phyloP scores from a whole-genome alignment of 352 stramenopile species.

The Globisporangium paddicum region DNA sequence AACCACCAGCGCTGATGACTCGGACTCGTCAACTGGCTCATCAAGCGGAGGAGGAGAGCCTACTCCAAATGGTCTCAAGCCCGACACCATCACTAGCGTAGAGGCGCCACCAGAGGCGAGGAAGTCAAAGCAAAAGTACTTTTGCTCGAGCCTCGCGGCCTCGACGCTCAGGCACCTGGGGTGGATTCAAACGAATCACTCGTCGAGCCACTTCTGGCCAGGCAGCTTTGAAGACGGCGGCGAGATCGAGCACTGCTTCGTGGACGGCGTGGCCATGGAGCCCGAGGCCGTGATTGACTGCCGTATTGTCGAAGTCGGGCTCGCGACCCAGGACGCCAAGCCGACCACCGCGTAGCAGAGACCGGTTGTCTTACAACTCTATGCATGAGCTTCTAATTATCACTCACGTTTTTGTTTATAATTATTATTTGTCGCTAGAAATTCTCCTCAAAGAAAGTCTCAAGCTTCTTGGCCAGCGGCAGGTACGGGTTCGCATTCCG shows the following conservation, averaged over 20 bases:
- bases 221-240: constrained; percentile 79
- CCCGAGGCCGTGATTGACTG: constrained; percentile 75
- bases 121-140: constrained; percentile 80
- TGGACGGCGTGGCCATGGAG: constrained; percentile 32
- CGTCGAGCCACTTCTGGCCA: constrained; percentile 78
- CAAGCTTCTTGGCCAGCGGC: constrained; percentile 66
- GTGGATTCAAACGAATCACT: constrained; percentile 66
- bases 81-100: not conserved
- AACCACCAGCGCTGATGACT: constrained; percentile 5
- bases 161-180: constrained; percentile 75
- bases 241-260: constrained; percentile 62
- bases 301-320: constrained; percentile 74
- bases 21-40: constrained; percentile 4
- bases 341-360: not conserved
- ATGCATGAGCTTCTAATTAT: too few relatives aligned
- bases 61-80: not conserved
- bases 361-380: too few relatives aligned
- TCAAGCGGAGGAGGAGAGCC: not conserved
- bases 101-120: constrained; percentile 3
- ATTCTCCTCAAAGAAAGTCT: constrained; percentile 74
- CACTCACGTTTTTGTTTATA: too few relatives aligned
- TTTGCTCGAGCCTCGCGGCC: constrained; percentile 79
- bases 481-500: constrained; percentile 79
- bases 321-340: constrained; percentile 35
- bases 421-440: constrained; percentile 22